Evolutionary conservation across 768 basidiomycete species (phyloP), one percentile per base, ranked within the genome.

Genomic region (Leccinum barrowsii): DNA sequence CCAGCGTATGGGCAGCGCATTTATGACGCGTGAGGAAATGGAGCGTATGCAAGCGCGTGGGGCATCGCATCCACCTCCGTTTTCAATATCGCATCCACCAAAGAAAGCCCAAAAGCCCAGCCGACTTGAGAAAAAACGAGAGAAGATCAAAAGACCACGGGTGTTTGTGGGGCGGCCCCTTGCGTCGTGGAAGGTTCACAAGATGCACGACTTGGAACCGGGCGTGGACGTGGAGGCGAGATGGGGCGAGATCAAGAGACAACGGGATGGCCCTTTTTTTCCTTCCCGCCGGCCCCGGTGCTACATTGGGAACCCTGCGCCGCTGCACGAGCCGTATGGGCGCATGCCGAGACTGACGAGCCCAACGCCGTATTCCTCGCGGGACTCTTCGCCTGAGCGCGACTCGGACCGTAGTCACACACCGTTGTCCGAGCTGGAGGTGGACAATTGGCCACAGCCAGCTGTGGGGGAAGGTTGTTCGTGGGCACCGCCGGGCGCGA

Each of bases 381-480:
- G 47, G 13, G 47, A 13, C 17, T 35, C 50, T 7, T 32, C 66
- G n/a, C 59, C 61, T 0, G 58, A 2, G 12, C 12, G 50, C 24
- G 40, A 54, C 6, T 66, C 63, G 40, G 68, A 65, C 6, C 46
- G 63, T 6, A 56, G 50, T 13, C 12, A 59, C 4, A 54, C 67
- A 12, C 57, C 61, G n/a, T 6, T 64, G 47, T 54, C 57, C 0
- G 61, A 61, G 26, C 2, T 50, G 21, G 64, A 58, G 47, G 57
- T 12, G 30, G 63, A 52, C 5, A 15, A 56, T n/a, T 72, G 71
- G 71, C 71, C 71, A 2, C 71, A 72, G 52, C 71, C 71, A 0
- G 72, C 56, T n/a, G 67, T 74, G 11, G 71, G 72, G 4, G 72
- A 74, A 50, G 64, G 42, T 35, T 72, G 70, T 34, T 55, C 59